A percentile compares a stretch with the other conserved stretches of the same genome.
Conservation (phyloP, 2,329 filamentous ascomycete species). For the Neonectria neomacrospora region DNA sequence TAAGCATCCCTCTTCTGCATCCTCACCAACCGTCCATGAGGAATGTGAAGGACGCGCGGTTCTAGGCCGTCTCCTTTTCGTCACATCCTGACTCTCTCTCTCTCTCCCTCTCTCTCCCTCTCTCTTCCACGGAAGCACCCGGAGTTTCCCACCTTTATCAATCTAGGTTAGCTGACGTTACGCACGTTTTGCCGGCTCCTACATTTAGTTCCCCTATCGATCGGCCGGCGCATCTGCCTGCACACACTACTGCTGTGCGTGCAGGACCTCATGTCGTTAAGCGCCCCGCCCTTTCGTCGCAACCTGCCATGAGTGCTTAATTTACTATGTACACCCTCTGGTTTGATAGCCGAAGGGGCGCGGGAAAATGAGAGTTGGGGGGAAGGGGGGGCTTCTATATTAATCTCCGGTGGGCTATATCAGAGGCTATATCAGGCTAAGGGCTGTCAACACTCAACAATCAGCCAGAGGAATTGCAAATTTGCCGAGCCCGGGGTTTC, state of each 20-base stretch:
- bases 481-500: constrained; percentile 10
- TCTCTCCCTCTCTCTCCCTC: too few relatives aligned
- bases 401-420: background rate
- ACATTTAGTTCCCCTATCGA: constrained; percentile 18
- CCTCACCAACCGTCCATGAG: constrained; percentile 2
- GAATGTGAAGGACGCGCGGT: background rate
- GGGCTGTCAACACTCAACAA: background rate
- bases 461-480: constrained; percentile 8
- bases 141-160: constrained; percentile 16
- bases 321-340: constrained; percentile 12
- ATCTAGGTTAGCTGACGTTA: constrained; percentile 32
- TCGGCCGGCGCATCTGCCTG: constrained; percentile 24
- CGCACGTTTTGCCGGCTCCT: constrained; percentile 35
- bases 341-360: background rate
- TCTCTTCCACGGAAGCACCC: constrained; percentile 17
- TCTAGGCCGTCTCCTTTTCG: background rate
- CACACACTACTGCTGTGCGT: constrained; percentile 14
- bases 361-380: background rate
- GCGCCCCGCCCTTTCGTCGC: constrained; percentile 25
- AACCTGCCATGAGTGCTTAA: background rate
- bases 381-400: constrained; percentile 3
- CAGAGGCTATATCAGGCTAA: constrained; percentile 4
- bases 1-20: too few relatives aligned
- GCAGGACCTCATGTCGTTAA: constrained; percentile 25
- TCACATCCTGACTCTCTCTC: constrained; percentile 1